Base-by-base conservation (phyloP, 345 rosid species). In the Pistacia atlantica region DNA sequence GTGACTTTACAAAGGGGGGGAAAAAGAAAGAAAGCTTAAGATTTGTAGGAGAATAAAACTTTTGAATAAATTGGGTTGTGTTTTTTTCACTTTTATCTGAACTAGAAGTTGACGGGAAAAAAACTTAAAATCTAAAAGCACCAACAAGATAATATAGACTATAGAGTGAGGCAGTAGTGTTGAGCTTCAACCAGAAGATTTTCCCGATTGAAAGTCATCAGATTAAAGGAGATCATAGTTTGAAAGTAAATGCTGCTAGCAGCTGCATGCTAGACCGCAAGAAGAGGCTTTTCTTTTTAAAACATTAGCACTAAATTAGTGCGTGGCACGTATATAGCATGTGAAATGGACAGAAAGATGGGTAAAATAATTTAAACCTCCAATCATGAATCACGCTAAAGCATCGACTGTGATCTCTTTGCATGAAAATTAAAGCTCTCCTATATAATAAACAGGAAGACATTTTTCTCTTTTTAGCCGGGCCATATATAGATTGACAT, bases 101-200 rank as follows among this genome's bases (percentile, higher is more conserved):
- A 60, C n/a, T 59, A 25, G 45, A 16, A 61, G 48, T 61, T 46
- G 76, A 62, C 57, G 62, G 62, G 66, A 45, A 35, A 35, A 72
- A 72, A 59, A 25, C 37, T 45, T 11, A 14, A 22, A 73, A 73
- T 48, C 59, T 28, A 31, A 73, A 62, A 33, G 76, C 76, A n/a
- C 11, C 56, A 48, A 4, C 4, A n/a, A 67, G 22, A 67, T 48
- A 16, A 8, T 59, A 72, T 42, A 42, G 55, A 17, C 7, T 38
- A 38, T 42, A 42, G 9, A 42, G 46, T 42, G 46, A 42, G 46
- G 31, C 25, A 66, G n/a, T 11, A 18, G 28, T 33, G 25, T 22
- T 73, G 51, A 54, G 76, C 76, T 73, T 73, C 49, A 73, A 62
- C 1, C 14, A 51, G 60, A 73, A 73, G 76, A 73, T 73, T 62